phyloP scores from a whole-genome alignment of 208 protist genomes.

The Porcisia hertigi region DNA sequence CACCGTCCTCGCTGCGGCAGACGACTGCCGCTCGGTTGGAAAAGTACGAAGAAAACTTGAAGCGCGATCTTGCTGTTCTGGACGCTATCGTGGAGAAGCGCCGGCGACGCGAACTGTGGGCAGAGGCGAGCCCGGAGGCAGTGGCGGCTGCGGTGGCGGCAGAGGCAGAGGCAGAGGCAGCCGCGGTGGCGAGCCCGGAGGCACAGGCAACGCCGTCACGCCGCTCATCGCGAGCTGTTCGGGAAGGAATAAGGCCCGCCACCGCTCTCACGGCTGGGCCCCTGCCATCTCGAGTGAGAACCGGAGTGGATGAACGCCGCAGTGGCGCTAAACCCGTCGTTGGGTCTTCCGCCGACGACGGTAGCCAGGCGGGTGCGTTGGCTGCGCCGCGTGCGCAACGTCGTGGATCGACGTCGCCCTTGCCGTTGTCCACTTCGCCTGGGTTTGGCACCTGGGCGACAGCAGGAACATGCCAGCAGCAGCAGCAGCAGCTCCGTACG shows the following conservation, averaged over 20 bases:
- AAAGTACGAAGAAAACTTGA: conserved; percentile 20
- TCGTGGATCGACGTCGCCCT: not conserved
- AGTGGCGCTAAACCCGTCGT: not conserved
- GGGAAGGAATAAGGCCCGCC: not conserved
- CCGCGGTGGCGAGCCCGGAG: too few species aligned
- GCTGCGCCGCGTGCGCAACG: conserved; percentile 12
- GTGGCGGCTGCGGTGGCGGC: conserved; percentile 6
- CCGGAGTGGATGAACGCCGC: not conserved
- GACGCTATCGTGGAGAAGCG: conserved; percentile 23
- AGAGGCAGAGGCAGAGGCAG: too few species aligned
- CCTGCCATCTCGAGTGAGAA: not conserved
- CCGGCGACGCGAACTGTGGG: conserved; percentile 26
- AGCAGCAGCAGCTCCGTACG: not conserved
- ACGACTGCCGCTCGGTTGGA: conserved; percentile 6
- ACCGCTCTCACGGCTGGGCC: conserved; percentile 6
- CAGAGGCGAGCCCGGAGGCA: conserved; percentile 15
- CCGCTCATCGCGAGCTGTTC: conserved; percentile 3
- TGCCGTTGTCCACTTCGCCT: not conserved
- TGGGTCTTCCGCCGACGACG: not conserved
- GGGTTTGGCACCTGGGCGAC: not conserved
- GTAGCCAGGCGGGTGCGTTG: conserved; percentile 7
- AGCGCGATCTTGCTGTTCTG: conserved; percentile 16
- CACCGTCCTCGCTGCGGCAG: not conserved
- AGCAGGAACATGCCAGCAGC: not conserved
- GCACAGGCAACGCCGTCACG: not conserved